Evolutionary conservation across 352 stramenopile species (phyloP).

Genomic region (Phytophthora litchii): DNA sequence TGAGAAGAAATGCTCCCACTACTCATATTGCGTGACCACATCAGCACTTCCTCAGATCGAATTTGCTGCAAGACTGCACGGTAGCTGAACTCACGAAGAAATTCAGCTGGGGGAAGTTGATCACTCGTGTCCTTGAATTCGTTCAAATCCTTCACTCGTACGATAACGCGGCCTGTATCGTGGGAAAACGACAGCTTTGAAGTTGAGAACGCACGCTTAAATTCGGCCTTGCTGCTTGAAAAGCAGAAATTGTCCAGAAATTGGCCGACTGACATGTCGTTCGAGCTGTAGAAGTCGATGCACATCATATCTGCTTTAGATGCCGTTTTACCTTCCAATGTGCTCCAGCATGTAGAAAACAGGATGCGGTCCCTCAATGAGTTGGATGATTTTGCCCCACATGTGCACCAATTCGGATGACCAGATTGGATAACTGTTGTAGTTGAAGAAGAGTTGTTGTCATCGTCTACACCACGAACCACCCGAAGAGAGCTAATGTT

Average conservation of each 20-base stretch:
- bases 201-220: conserved; percentile 78
- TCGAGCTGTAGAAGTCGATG: conserved; percentile 87
- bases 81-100: conserved; percentile 70
- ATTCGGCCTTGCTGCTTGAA: conserved; percentile 63
- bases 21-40: conserved; percentile 63
- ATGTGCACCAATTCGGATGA: conserved; percentile 58
- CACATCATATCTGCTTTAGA: conserved; percentile 90
- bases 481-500: conserved; percentile 83
- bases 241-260: conserved; percentile 88
- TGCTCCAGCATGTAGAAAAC: conserved; percentile 88
- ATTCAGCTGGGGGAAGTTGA: conserved; percentile 51
- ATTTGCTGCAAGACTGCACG: conserved; percentile 62
- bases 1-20: conserved; percentile 14
- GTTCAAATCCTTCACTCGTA: conserved; percentile 75
- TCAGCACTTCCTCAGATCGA: conserved; percentile 65
- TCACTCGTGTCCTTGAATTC: conserved; percentile 71
- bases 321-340: conserved; percentile 71
- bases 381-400: conserved; percentile 61
- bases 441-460: conserved; percentile 18
- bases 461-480: conserved; percentile 30
- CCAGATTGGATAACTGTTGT: conserved; percentile 38
- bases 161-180: conserved; percentile 72
- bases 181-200: conserved; percentile 88
- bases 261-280: conserved; percentile 84
- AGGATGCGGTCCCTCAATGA: conserved; percentile 72